Evolutionary conservation across 495 filamentous ascomycete genomes (phyloP).

Genomic region (Daldinia concentrica): DNA sequence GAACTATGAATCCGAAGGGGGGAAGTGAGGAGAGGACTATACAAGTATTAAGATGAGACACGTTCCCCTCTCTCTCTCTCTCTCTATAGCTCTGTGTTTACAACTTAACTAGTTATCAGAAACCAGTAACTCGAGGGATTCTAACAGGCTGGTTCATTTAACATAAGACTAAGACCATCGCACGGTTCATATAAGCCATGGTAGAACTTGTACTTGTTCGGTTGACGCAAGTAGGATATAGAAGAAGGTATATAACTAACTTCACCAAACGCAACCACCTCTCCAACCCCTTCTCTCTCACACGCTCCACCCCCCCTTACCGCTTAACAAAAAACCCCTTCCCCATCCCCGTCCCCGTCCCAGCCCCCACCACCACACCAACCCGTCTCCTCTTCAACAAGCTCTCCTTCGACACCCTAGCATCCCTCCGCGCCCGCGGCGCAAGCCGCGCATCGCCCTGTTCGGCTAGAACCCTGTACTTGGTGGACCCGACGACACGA

Average conservation of each 20-base stretch:
- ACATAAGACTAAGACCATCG: background rate
- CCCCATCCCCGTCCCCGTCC: slow-evolving; percentile 2
- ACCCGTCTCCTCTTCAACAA: slow-evolving; percentile 50
- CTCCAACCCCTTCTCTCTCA: background rate
- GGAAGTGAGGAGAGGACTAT: too few species aligned
- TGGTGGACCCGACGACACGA: slow-evolving; percentile 51
- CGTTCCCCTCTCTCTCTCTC: too few species aligned
- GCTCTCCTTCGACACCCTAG: slow-evolving; percentile 46
- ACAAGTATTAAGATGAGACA: too few species aligned
- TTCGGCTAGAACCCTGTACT: slow-evolving; percentile 52
- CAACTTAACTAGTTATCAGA: too few species aligned
- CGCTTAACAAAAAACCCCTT: slow-evolving; percentile 51
- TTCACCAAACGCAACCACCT: background rate
- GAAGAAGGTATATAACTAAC: background rate
- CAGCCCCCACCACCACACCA: slow-evolving; percentile 9
- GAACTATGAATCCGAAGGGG: too few species aligned
- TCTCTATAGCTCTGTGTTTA: too few species aligned
- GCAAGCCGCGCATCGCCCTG: slow-evolving; percentile 48
- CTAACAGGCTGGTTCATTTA: too few species aligned
- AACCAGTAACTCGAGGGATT: too few species aligned
- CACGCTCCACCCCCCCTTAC: too few species aligned
- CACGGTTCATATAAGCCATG: background rate
- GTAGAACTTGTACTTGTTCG: background rate
- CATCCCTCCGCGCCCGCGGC: slow-evolving; percentile 50
- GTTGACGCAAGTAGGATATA: background rate